Base-by-base conservation (phyloP, 2,329 filamentous ascomycete genomes). In the Penicillium sp. region DNA sequence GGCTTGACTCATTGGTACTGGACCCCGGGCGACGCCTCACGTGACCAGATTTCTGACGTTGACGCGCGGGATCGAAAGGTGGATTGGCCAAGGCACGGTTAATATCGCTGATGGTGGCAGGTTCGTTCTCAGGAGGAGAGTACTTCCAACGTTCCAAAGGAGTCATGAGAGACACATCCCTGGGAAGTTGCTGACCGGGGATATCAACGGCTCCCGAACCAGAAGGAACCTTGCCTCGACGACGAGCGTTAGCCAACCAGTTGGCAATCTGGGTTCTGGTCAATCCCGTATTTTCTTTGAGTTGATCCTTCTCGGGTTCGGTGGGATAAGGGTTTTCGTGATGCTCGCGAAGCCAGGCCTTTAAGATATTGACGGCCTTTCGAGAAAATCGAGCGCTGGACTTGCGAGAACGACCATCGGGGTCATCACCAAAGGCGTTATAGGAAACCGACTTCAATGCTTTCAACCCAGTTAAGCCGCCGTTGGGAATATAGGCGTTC, bases 191-290 rank as follows among this genome's bases (percentile, higher is more conserved):
- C 77, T 65, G 81, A 47, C 64, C 77, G 10, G 91, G 89, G 51
- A 96, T 92, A 59, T 92, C 86, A 58, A 96, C 87, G 5, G 87
- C 84, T 23, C 85, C 82, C 42, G 87, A 77, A 62, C 87, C 84
- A 54, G 84, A 79, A 44, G 87, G 84, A 51, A 89, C 86, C 76
- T 96, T 96, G 64, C 90, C 87, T 58, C 92, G 83, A 52, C 92
- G 85, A 39, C 92, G 86, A 53, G 91, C 91, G 72, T 96, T 96
- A 55, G 92, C 92, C 43, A 96, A 84, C 92, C 92, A 96, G 70
- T 95, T 96, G 10, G 87, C 88, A 64, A 96, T 93, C 68, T 97
- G 92, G 13, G 83, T 88, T 65, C 90, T 86, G 70, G 86, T 92
- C 36, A 97, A 80, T 7, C 91, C 91, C 1, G 92, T 96, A 64